These are phyloP conservation scores for Dunaliella sp. DNA, from an alignment of 139 green algal species.

Conservation along the genomic window DNA sequence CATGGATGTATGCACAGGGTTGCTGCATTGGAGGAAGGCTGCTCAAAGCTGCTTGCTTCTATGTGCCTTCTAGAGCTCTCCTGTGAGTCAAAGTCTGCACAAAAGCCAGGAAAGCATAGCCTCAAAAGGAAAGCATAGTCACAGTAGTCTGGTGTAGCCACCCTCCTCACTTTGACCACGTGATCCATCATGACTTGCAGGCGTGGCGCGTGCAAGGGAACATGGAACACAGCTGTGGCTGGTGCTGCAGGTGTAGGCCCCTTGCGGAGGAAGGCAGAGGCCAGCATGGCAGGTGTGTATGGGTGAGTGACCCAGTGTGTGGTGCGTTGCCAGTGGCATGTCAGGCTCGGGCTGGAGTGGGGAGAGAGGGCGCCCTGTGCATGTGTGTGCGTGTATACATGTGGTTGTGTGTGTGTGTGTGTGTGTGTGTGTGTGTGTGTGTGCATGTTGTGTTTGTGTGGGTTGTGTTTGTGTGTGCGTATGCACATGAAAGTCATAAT, in stretches of 20 bases:
- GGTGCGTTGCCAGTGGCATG: slow-evolving; percentile 10
- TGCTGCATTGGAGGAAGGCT: too few relatives aligned
- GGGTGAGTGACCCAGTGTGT: not conserved
- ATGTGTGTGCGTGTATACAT: not conserved
- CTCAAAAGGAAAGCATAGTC: too few relatives aligned
- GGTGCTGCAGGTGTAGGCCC: not conserved
- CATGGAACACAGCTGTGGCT: not conserved
- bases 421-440: too few relatives aligned
- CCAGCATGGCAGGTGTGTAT: not conserved
- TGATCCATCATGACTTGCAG: slow-evolving; percentile 1
- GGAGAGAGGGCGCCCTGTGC: not conserved
- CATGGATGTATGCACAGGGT: too few relatives aligned
- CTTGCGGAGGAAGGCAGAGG: not conserved
- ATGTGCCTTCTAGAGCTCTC: too few relatives aligned
- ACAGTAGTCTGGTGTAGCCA: too few relatives aligned
- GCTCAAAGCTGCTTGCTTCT: too few relatives aligned
- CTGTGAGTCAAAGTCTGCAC: too few relatives aligned
- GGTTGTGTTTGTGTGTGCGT: too few relatives aligned
- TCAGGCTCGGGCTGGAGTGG: not conserved
- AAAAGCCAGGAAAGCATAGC: too few relatives aligned
- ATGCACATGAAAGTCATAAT: too few relatives aligned
- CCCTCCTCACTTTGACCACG: not conserved
- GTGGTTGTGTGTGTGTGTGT: not conserved
- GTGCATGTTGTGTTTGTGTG: too few relatives aligned
- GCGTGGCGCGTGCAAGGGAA: not conserved